Percentiles rank a stretch among this genome's conserved stretches.
These are phyloP conservation scores for Blastocystis sp. DNA, from an alignment of 352 stramenopile species.

Conservation along the genomic window DNA sequence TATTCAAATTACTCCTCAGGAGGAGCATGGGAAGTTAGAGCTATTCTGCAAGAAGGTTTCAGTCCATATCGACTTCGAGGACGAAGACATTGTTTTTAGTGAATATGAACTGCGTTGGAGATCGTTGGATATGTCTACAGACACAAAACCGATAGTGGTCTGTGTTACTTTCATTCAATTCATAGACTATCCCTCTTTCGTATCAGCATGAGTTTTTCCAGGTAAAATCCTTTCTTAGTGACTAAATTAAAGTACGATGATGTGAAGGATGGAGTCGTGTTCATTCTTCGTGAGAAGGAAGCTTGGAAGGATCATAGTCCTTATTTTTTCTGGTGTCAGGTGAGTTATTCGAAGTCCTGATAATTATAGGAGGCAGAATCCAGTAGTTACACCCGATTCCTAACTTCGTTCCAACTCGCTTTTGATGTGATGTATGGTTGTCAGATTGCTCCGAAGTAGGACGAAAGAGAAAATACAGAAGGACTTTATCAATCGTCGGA, in stretches of 20 bases:
- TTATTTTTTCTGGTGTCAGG: constrained; percentile 57
- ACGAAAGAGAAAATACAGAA: neutral
- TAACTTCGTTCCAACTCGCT: constrained; percentile 5
- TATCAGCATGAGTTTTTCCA: constrained; percentile 25
- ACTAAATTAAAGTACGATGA: neutral
- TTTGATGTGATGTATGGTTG: neutral
- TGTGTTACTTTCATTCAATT: neutral
- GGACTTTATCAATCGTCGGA: neutral
- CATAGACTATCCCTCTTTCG: neutral
- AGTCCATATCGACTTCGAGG: neutral
- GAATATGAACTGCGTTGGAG: constrained; percentile 42
- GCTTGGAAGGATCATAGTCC: neutral
- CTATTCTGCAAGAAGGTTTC: constrained; percentile 22
- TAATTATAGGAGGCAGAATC: neutral
- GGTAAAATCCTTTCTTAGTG: neutral
- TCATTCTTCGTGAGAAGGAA: constrained; percentile 12
- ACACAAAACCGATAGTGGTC: neutral
- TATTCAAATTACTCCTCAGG: neutral
- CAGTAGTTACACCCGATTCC: neutral
- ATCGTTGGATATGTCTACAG: neutral
- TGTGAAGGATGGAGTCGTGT: neutral
- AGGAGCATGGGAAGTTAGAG: constrained; percentile 19
- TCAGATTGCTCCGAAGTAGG: neutral
- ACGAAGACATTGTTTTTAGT: neutral
- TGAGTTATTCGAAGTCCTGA: neutral